phyloP scores from a whole-genome alignment of 371 early-diverging fungal species.

The Smittium mucronatum region DNA sequence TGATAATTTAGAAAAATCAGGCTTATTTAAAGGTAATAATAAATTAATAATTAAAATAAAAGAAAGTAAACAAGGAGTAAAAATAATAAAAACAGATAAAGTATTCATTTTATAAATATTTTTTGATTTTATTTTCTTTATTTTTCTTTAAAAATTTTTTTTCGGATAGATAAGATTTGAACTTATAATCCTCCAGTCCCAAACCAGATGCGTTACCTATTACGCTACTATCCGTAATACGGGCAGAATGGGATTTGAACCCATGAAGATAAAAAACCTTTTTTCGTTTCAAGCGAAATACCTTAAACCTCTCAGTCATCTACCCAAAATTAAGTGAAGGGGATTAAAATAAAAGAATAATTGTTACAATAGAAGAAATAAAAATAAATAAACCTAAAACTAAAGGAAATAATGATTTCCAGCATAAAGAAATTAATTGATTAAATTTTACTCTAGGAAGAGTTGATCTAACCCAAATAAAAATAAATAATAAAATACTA shows the following conservation, averaged over 20 bases:
- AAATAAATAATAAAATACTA: constrained; percentile 17
- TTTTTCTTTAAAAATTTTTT: constrained; percentile 12
- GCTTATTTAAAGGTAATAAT: constrained; percentile 30
- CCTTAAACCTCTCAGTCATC: constrained; percentile 35
- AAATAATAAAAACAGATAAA: constrained; percentile 18
- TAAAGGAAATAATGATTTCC: constrained; percentile 28
- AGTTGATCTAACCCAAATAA: constrained; percentile 22
- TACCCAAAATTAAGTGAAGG: constrained; percentile 20
- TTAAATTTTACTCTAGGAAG: constrained; percentile 28
- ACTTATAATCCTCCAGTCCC: constrained; percentile 34
- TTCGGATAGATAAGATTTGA: constrained; percentile 32
- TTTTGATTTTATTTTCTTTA: constrained; percentile 6
- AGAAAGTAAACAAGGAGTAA: constrained; percentile 29
- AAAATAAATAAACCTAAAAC: constrained; percentile 31
- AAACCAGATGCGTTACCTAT: constrained; percentile 33
- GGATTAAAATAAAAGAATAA: constrained; percentile 15
- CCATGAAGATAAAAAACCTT: constrained; percentile 31
- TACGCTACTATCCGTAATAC: constrained; percentile 33
- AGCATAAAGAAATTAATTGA: constrained; percentile 32
- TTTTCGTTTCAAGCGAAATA: constrained; percentile 33
- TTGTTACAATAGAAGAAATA: constrained; percentile 22
- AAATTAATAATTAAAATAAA: constrained; percentile 27
- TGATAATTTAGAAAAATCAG: no score
- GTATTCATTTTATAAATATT: constrained; percentile 19
- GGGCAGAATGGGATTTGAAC: constrained; percentile 35